These are phyloP conservation scores for Tagetes erecta DNA, from an alignment of 129 eudicot genomes.

Conservation along the genomic window DNA sequence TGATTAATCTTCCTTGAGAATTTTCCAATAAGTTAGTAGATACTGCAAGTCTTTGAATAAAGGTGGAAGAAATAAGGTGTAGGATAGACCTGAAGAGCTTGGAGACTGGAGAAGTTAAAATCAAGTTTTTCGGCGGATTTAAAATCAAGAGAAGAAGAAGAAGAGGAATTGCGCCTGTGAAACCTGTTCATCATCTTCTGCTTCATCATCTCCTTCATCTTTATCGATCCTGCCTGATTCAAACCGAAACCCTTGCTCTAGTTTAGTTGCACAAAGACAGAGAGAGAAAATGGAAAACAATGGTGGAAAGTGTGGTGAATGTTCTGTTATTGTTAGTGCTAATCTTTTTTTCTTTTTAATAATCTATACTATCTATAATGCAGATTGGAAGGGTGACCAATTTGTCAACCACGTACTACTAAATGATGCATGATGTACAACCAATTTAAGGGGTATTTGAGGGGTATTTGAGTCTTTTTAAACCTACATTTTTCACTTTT, in stretches of 20 bases:
- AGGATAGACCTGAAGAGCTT: conserved; percentile 59
- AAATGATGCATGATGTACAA: too few relatives aligned
- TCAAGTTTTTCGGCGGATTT: conserved; percentile 48
- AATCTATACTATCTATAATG: too few relatives aligned
- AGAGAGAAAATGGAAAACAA: neutral
- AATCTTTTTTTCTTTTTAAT: too few relatives aligned
- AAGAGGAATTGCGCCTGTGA: conserved; percentile 42
- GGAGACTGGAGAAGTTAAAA: conserved; percentile 62
- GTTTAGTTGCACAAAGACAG: neutral
- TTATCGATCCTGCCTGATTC: neutral
- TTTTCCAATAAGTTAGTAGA: neutral
- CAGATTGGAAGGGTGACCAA: too few relatives aligned
- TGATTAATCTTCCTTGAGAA: conserved; percentile 14
- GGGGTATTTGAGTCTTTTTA: too few relatives aligned
- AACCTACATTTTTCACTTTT: too few relatives aligned
- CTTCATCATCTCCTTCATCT: conserved; percentile 48
- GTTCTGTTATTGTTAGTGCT: neutral
- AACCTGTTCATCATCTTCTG: conserved; percentile 52
- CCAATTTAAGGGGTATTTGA: too few relatives aligned
- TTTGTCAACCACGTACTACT: too few relatives aligned
- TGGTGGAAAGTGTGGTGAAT: conserved; percentile 15
- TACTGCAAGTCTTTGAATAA: neutral
- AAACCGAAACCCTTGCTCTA: neutral
- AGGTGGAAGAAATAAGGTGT: neutral
- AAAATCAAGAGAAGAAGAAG: conserved; percentile 41